These are phyloP conservation scores for Termitomyces sp. DNA, from an alignment of 768 basidiomycete genomes.

Conservation along the genomic window DNA sequence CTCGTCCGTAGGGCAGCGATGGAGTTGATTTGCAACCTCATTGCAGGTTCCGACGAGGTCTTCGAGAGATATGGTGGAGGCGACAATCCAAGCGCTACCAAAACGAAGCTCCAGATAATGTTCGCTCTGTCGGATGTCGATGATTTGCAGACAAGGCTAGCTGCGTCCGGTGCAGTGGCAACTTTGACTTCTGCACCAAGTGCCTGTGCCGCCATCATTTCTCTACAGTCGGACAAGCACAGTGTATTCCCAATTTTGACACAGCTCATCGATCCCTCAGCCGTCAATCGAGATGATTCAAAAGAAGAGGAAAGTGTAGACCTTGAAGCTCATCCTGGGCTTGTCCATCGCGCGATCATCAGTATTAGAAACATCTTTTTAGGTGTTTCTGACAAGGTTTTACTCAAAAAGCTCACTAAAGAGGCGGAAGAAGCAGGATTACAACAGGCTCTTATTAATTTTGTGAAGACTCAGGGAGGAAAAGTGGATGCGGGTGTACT, in stretches of 20 bases:
- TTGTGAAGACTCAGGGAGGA: conserved; percentile 43
- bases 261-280: conserved; percentile 62
- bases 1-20: conserved; percentile 85
- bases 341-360: conserved; percentile 79
- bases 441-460: conserved; percentile 45
- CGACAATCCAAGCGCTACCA: conserved; percentile 31
- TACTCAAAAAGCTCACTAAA: conserved; percentile 42
- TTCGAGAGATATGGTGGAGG: conserved; percentile 71
- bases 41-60: conserved; percentile 70
- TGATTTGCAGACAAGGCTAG: conserved; percentile 80
- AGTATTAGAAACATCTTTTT: conserved; percentile 64
- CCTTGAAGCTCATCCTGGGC: conserved; percentile 48
- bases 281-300: conserved; percentile 30
- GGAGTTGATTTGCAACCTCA: conserved; percentile 91
- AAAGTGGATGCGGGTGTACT: conserved; percentile 36
- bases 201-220: conserved; percentile 61
- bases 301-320: conserved; percentile 24
- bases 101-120: conserved; percentile 76
- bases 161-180: conserved; percentile 90
- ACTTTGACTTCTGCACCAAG: conserved; percentile 63
- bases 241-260: conserved; percentile 66
- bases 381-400: conserved; percentile 39
- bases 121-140: conserved; percentile 85
- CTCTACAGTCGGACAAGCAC: conserved; percentile 63
- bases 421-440: conserved; percentile 57